phyloP scores from a whole-genome alignment of 805 yeast species.

The Ogataea allantospora region DNA sequence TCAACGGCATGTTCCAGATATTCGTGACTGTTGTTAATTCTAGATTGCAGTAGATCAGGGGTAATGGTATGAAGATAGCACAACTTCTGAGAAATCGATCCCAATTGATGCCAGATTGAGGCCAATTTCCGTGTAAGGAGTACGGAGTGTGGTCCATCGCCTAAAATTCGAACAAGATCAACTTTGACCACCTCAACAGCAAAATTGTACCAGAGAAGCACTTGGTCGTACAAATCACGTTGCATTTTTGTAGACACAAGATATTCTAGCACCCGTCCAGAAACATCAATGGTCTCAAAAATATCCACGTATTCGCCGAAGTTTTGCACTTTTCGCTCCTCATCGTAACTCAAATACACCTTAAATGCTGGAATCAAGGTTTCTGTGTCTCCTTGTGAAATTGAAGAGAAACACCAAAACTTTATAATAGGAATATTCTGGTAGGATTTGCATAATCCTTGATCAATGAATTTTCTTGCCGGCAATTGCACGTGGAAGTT shows the following conservation, averaged over 20 bases:
- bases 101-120: slow-evolving; percentile 25
- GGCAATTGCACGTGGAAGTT: slow-evolving; percentile 17
- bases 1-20: slow-evolving; percentile 16
- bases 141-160: slow-evolving; percentile 20
- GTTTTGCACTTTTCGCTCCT: slow-evolving; percentile 37
- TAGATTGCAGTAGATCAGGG: slow-evolving; percentile 9
- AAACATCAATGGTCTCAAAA: slow-evolving; percentile 29
- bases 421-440: slow-evolving; percentile 42
- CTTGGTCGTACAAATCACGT: slow-evolving; percentile 17
- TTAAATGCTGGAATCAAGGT: slow-evolving; percentile 36
- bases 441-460: slow-evolving; percentile 43
- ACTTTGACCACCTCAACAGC: slow-evolving; percentile 9
- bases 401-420: slow-evolving; percentile 32
- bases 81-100: slow-evolving; percentile 23
- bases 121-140: slow-evolving; percentile 23
- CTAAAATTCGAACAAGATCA: slow-evolving; percentile 10
- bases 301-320: slow-evolving; percentile 37
- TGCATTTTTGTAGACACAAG: slow-evolving; percentile 10
- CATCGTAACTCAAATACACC: slow-evolving; percentile 41
- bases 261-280: slow-evolving; percentile 17
- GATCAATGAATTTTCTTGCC: slow-evolving; percentile 29
- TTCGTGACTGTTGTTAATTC: slow-evolving; percentile 8
- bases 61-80: slow-evolving; percentile 15
- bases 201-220: slow-evolving; percentile 19
- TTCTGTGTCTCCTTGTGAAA: slow-evolving; percentile 19